Evolutionary conservation across 2,329 filamentous ascomycete genomes (phyloP).

Genomic region (Phyllosticta paracitricarpa): DNA sequence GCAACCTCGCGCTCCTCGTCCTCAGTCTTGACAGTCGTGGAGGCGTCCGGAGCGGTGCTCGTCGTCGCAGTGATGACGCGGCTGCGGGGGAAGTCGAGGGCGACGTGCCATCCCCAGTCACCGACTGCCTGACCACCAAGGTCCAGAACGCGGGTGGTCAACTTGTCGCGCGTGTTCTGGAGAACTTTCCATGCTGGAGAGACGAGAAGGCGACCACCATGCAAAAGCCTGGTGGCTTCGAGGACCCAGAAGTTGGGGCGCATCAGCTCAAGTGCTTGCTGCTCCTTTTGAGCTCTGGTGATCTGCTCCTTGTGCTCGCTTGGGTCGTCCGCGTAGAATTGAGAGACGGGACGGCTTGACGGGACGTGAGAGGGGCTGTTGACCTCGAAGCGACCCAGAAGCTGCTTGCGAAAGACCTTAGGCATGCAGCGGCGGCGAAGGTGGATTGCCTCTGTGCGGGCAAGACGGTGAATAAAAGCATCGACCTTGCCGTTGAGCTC

Average conservation of each 20-base stretch:
- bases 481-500: slow-evolving; percentile 59
- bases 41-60: slow-evolving; percentile 20
- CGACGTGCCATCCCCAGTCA: slow-evolving; percentile 94
- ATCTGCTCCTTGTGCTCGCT: slow-evolving; percentile 53
- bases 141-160: slow-evolving; percentile 67
- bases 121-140: slow-evolving; percentile 75
- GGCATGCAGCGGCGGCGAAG: slow-evolving; percentile 66
- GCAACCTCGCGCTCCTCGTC: slow-evolving; percentile 46
- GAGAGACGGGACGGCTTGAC: slow-evolving; percentile 35
- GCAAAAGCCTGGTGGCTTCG: slow-evolving; percentile 50
- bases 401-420: slow-evolving; percentile 64
- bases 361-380: slow-evolving; percentile 38
- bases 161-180: slow-evolving; percentile 52
- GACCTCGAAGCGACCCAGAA: slow-evolving; percentile 77
- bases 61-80: slow-evolving; percentile 83
- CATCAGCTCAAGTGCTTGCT: slow-evolving; percentile 66
- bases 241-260: slow-evolving; percentile 51
- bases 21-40: slow-evolving; percentile 23
- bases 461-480: slow-evolving; percentile 72
- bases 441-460: slow-evolving; percentile 82
- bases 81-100: slow-evolving; percentile 71
- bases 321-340: slow-evolving; percentile 39
- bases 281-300: slow-evolving; percentile 57
- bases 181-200: slow-evolving; percentile 34
- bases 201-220: slow-evolving; percentile 50